Conservation (phyloP, 495 filamentous ascomycete species). For the Ascobolus immersus region DNA sequence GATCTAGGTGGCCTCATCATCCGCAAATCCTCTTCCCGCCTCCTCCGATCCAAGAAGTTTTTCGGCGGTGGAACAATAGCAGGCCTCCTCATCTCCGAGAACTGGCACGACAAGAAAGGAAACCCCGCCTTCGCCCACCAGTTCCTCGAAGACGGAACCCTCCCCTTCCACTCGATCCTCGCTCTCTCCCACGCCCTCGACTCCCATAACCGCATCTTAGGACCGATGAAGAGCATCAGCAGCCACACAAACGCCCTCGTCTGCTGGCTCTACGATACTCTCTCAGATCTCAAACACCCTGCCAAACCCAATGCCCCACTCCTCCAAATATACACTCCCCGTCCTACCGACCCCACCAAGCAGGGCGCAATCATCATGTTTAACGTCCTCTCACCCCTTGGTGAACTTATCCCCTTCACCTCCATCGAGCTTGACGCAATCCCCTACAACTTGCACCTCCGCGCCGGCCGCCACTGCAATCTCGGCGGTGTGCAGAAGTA, state of each 20-base stretch:
- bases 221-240: constrained; percentile 34
- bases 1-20: constrained; percentile 48
- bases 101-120: constrained; percentile 40
- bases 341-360: constrained; percentile 28
- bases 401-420: constrained; percentile 29
- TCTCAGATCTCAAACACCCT: constrained; percentile 29
- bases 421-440: constrained; percentile 38
- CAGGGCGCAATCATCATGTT: constrained; percentile 53
- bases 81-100: constrained; percentile 31
- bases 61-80: constrained; percentile 61
- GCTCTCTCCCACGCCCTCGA: constrained; percentile 43
- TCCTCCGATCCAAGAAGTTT: constrained; percentile 37
- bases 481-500: constrained; percentile 25
- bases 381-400: constrained; percentile 31
- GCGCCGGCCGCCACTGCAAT: constrained; percentile 43
- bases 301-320: too few relatives aligned
- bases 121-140: constrained; percentile 25
- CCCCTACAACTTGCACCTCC: constrained; percentile 35
- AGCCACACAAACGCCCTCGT: constrained; percentile 34
- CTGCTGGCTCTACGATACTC: constrained; percentile 23
- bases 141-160: constrained; percentile 48
- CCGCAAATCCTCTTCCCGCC: constrained; percentile 31
- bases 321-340: constrained; percentile 32
- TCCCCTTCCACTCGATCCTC: constrained; percentile 54
- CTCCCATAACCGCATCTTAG: constrained; percentile 36